Base-by-base conservation (phyloP, 352 stramenopile species). In the Lagenidium sp. region DNA sequence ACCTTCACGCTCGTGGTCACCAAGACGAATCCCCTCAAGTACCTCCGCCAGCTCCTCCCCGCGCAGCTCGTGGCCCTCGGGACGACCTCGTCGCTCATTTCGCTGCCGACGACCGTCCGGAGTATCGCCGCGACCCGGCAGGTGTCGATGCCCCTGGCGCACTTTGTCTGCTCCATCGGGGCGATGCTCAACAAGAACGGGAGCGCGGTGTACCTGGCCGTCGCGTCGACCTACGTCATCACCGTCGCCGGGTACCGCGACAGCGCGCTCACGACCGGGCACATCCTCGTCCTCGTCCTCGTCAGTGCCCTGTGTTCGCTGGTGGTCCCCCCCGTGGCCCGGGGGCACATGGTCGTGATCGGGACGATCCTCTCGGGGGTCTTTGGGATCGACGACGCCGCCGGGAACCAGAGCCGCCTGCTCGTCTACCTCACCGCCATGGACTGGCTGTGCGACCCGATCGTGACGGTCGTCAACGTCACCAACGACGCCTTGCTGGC, bases 141-240 rank as follows among this genome's bases (percentile, higher is more conserved):
- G 25, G 64, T 84, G 1, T 86, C 74, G 1, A 66, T 74, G 45
- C 63, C 61, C 35, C 47, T 86, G 13, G 68, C 68, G 0, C 74
- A 81, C 42, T 58, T 84, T 39, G 56, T 86, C 20, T 81, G 70
- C 38, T 60, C 63, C 3, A 30, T 57, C 8, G 63, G 74, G 16
- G 44, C 55, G 0, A 58, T 67, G 15, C 47, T 86, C 19, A 84
- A 82, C 59, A 78, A 84, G 58, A 74, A 60, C n/a, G 74, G 74
- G 29, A 76, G 57, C 6, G 74, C 68, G 5, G 18, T 80, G 25
- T 83, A 82, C 25, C 35, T 84, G 13, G 73, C 74, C 0, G 51
- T 72, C 5, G 60, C 50, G 25, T 66, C 55, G 1, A 39, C 79
- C 6, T 86, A 77, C 47, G 51, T 81, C 18, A 32, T 84, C 12